These are phyloP conservation scores for Scenedesmus sp. DNA, from an alignment of 163 green algal genomes.

Conservation along the genomic window DNA sequence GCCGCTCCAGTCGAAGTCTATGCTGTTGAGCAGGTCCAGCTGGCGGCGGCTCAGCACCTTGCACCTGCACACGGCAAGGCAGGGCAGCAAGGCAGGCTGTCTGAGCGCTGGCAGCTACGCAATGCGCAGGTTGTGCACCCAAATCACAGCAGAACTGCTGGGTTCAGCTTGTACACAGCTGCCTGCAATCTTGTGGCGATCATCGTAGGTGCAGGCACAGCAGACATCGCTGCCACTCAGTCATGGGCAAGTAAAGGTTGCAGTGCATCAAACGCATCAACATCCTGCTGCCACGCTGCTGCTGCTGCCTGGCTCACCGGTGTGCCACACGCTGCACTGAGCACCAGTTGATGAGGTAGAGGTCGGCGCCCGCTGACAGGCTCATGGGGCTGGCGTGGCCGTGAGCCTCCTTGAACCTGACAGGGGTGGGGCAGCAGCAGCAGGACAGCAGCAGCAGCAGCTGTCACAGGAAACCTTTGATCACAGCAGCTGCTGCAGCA, in stretches of 20 bases:
- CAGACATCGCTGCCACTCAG: too few relatives aligned
- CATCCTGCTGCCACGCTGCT: not conserved
- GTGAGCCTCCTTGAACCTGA: slow-evolving; percentile 49
- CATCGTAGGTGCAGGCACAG: too few relatives aligned
- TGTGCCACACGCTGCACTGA: slow-evolving; percentile 79
- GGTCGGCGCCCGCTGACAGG: slow-evolving; percentile 49
- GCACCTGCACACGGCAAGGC: slow-evolving; percentile 48
- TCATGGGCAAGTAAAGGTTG: too few relatives aligned
- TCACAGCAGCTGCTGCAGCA: slow-evolving; percentile 17
- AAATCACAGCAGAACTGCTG: not conserved
- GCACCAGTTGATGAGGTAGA: slow-evolving; percentile 84
- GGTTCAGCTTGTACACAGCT: not conserved
- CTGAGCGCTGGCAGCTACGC: too few relatives aligned
- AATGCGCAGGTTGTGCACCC: not conserved
- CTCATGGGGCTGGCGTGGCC: slow-evolving; percentile 48
- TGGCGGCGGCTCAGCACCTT: slow-evolving; percentile 61
- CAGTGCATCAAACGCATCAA: too few relatives aligned
- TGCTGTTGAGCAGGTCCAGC: slow-evolving; percentile 61
- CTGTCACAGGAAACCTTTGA: not conserved
- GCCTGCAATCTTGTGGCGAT: too few relatives aligned
- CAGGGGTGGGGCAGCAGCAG: not conserved
- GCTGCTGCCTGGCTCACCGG: not conserved
- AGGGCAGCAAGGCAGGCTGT: not conserved
- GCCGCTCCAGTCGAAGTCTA: slow-evolving; percentile 81
- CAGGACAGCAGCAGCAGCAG: slow-evolving; percentile 23